Conservation (phyloP, 441 rosid genomes). For the Dalechampia spathulata region DNA sequence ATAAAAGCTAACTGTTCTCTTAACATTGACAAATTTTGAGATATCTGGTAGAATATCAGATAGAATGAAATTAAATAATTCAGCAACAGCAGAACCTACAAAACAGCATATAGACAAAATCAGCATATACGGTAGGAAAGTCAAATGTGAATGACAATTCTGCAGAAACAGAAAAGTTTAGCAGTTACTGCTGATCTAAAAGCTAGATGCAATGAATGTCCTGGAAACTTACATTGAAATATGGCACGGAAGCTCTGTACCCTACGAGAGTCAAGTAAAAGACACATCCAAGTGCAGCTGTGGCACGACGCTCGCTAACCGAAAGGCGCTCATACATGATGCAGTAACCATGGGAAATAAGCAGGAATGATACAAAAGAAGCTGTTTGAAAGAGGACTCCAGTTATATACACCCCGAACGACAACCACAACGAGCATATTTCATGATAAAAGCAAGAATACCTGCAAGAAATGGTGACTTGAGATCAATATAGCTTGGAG, state of each 20-base stretch:
- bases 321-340: constrained; percentile 83
- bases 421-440: constrained; percentile 86
- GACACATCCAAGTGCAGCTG: constrained; percentile 77
- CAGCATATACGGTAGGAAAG: constrained; percentile 9
- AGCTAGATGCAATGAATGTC: background rate
- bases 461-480: constrained; percentile 41
- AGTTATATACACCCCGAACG: constrained; percentile 87
- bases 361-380: constrained; percentile 76
- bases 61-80: constrained; percentile 71
- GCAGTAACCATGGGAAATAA: constrained; percentile 89
- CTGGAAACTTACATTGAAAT: constrained; percentile 58
- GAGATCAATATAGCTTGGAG: constrained; percentile 2
- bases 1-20: constrained; percentile 63
- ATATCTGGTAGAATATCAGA: constrained; percentile 72
- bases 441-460: constrained; percentile 78
- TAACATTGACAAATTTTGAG: constrained; percentile 58
- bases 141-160: background rate
- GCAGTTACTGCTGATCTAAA: background rate
- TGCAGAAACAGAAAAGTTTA: constrained; percentile 2
- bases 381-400: constrained; percentile 92
- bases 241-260: constrained; percentile 84
- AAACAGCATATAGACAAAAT: background rate
- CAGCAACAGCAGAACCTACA: constrained; percentile 69
- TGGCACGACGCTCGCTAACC: constrained; percentile 58
- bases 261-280: constrained; percentile 86